A percentile compares a stretch with the other conserved stretches of the same genome.
These are phyloP conservation scores for Boletus rubropictus DNA, from an alignment of 768 basidiomycete species.

Conservation along the genomic window DNA sequence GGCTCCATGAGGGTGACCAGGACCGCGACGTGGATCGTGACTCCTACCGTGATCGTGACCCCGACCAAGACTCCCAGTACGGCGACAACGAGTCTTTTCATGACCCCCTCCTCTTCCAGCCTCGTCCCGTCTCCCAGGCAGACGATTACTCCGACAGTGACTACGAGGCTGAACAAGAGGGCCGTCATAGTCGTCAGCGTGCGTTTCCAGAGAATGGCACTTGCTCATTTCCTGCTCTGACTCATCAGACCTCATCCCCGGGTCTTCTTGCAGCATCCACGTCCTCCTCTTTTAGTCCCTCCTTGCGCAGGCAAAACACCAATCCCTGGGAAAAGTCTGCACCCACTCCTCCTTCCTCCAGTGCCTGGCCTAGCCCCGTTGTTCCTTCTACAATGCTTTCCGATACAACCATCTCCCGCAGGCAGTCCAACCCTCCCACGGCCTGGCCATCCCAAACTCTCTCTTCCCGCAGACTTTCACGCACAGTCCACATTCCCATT, in stretches of 20 bases:
- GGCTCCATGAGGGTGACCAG: slow-evolving; percentile 71
- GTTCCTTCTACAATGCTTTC: slow-evolving; percentile 56
- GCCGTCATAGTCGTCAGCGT: slow-evolving; percentile 70
- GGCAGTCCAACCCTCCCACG: slow-evolving; percentile 46
- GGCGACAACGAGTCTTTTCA: slow-evolving; percentile 52
- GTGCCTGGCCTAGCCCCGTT: slow-evolving; percentile 54
- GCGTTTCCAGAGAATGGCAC: slow-evolving; percentile 49
- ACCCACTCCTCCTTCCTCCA: slow-evolving; percentile 47
- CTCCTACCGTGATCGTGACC: slow-evolving; percentile 40
- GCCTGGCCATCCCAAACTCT: slow-evolving; percentile 52
- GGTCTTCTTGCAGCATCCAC: slow-evolving; percentile 58
- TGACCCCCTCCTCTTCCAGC: slow-evolving; percentile 57
- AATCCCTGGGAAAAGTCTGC: slow-evolving; percentile 60
- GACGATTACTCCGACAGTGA: slow-evolving; percentile 82
- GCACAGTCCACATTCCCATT: slow-evolving; percentile 71
- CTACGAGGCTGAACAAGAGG: slow-evolving; percentile 65
- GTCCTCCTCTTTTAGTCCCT: slow-evolving; percentile 57
- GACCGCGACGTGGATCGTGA: slow-evolving; percentile 61
- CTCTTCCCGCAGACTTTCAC: slow-evolving; percentile 76
- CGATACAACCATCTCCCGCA: slow-evolving; percentile 62
- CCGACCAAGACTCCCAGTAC: slow-evolving; percentile 53
- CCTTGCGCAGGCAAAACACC: slow-evolving; percentile 59
- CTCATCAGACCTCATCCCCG: slow-evolving; percentile 50
- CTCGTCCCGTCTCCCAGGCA: slow-evolving; percentile 49
- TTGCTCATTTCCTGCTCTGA: slow-evolving; percentile 39